A percentile compares a stretch with the other conserved stretches of the same genome.
phyloP scores from a whole-genome alignment of 352 stramenopile genomes.

The Thalassiosira ordinaria region DNA sequence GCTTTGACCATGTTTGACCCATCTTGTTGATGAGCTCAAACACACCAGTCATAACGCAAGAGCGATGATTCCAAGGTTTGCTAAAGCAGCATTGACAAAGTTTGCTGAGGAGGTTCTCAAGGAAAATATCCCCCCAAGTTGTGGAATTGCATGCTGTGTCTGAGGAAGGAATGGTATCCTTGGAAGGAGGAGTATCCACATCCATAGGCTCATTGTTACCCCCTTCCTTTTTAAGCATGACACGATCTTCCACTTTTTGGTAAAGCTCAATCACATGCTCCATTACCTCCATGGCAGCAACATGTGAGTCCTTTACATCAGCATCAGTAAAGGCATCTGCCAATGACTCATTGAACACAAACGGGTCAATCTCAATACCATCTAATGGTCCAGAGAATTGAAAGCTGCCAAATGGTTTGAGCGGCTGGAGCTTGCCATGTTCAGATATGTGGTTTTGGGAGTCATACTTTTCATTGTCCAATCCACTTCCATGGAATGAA shows the following conservation, averaged over 20 bases:
- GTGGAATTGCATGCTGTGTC: not conserved
- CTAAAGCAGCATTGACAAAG: conserved; percentile 64
- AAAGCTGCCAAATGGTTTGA: conserved; percentile 79
- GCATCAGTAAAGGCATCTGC: conserved; percentile 59
- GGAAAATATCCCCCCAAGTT: conserved; percentile 60
- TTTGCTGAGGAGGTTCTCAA: conserved; percentile 75
- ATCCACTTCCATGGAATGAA: conserved; percentile 20
- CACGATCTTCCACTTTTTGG: conserved; percentile 23
- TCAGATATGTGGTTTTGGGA: conserved; percentile 41
- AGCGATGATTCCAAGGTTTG: conserved; percentile 63
- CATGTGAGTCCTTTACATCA: conserved; percentile 3
- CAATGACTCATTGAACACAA: conserved; percentile 72
- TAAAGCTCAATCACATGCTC: conserved; percentile 56
- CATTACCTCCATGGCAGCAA: conserved; percentile 57
- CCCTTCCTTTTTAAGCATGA: not conserved
- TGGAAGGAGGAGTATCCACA: conserved; percentile 5
- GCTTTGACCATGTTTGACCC: conserved; percentile 60
- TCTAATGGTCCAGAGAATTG: conserved; percentile 60
- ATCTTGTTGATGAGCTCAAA: conserved; percentile 63
- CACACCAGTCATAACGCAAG: conserved; percentile 56
- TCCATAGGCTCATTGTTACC: conserved; percentile 8
- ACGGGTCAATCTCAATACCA: conserved; percentile 53
- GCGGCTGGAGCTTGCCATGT: conserved; percentile 59
- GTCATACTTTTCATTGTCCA: conserved; percentile 20
- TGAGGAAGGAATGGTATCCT: not conserved